Evolutionary conservation across 139 green algal genomes (phyloP).

Genomic region (Chlamydomonas schloesseri): DNA sequence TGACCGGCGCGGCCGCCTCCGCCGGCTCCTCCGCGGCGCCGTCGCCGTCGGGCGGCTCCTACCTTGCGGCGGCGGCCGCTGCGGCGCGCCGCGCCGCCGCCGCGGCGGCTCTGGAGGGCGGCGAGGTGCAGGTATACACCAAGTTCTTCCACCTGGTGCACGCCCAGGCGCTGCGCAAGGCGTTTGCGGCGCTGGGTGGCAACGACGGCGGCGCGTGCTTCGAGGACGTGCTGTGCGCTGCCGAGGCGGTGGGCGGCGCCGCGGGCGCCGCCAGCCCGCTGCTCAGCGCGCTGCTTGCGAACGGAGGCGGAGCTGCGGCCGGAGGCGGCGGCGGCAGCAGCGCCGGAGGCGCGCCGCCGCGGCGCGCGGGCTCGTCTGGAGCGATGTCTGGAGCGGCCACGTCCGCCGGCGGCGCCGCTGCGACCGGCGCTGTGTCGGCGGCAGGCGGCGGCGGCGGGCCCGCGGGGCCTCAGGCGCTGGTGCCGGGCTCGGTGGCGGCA

Average conservation of each 20-base stretch:
- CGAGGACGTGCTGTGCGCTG: conserved; percentile 68
- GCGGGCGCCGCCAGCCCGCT: not conserved
- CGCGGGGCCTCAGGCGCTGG: not conserved
- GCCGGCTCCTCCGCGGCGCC: too few relatives aligned
- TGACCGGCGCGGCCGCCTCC: too few relatives aligned
- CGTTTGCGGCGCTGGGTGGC: conserved; percentile 47
- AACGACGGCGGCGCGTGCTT: conserved; percentile 50
- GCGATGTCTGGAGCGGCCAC: not conserved
- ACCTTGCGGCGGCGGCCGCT: not conserved
- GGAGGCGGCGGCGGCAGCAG: conserved; percentile 9
- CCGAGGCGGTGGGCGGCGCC: conserved; percentile 44
- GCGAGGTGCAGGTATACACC: conserved; percentile 75
- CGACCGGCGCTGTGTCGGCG: not conserved
- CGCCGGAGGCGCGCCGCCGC: not conserved
- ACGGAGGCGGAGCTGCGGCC: not conserved
- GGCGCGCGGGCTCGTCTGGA: not conserved
- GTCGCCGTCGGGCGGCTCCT: not conserved
- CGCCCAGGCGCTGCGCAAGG: conserved; percentile 61
- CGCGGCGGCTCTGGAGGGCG: not conserved
- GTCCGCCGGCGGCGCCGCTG: too few relatives aligned
- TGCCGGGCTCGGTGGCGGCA: not conserved
- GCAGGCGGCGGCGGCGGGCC: not conserved
- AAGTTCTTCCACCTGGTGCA: conserved; percentile 84
- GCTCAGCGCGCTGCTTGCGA: not conserved
- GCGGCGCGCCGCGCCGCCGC: not conserved